Percentiles rank a stretch among this genome's conserved stretches.
Evolutionary conservation across 441 rosid genomes (phyloP).

Genomic region (Aquilaria agallochum): DNA sequence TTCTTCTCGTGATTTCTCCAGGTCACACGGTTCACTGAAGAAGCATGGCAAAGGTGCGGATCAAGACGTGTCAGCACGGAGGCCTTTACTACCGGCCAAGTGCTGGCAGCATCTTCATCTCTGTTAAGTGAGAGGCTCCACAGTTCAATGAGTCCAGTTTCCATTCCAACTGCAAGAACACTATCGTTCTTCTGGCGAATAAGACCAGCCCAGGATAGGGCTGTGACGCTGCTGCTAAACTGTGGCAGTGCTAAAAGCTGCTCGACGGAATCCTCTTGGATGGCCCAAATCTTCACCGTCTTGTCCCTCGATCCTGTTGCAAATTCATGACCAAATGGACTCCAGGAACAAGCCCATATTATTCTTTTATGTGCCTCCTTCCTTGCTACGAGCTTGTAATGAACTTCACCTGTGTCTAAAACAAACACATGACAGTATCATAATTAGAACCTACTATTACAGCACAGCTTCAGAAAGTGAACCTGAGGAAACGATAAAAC

Average conservation of each 20-base stretch:
- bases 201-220: constrained; percentile 78
- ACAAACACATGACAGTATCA: background rate
- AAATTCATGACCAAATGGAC: constrained; percentile 85
- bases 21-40: constrained; percentile 67
- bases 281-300: constrained; percentile 89
- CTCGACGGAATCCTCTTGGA: constrained; percentile 41
- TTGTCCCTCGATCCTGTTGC: constrained; percentile 96
- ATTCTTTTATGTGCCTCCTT: constrained; percentile 95
- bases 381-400: constrained; percentile 54
- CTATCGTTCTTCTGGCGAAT: constrained; percentile 48
- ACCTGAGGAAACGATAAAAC: background rate
- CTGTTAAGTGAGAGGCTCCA: constrained; percentile 41
- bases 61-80: constrained; percentile 40
- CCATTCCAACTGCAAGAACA: constrained; percentile 77
- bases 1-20: constrained; percentile 53
- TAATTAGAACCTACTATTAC: too few species aligned
- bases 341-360: constrained; percentile 98
- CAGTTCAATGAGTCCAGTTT: constrained; percentile 71
- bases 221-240: constrained; percentile 80
- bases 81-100: constrained; percentile 26
- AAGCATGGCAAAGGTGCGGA: constrained; percentile 71
- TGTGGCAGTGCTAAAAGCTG: constrained; percentile 55
- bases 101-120: constrained; percentile 20
- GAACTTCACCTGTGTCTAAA: constrained; percentile 41
- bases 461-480: too few species aligned